Evolutionary conservation across 805 yeast species (phyloP), one percentile per base, ranked within the genome.

Genomic region (Cyberlindnera xishuangbannaensis): DNA sequence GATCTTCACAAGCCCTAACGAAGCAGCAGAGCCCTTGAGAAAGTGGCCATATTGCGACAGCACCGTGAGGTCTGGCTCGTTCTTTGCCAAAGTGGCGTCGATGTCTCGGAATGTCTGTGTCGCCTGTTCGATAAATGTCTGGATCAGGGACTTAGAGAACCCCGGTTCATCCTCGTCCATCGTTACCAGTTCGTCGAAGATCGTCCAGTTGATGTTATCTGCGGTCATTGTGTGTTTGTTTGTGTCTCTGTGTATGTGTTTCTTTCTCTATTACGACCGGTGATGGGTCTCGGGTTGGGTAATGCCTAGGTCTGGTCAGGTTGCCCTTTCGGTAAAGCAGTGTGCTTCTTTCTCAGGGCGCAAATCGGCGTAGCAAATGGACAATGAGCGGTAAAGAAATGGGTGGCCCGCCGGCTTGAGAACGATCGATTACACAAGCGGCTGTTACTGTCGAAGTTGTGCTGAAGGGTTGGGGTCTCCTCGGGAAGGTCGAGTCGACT

Each of bases 151-250:
- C 48, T 76, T 67, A 21, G 90, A 79, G 64, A 92, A 92, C 7
- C 86, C 95, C 39, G 88, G 92, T 53, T 83, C 95, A 50, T 90
- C 97, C 52, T 90, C 96, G 59, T 92, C 98, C 97, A 92, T 88
- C 33, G 84, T 78, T 31, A 88, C 72, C 37, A 92, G 69, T 63
- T 92, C 97, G 36, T 79, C 76, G 55, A 92, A 81, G 18, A 87
- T 90, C 27, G 73, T 64, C 95, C 95, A 86, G 56, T 87, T 88
- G 40, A 92, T 79, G 43, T 84, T 65, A 25, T 84, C 94, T 8
- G 76, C 36, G 49, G 44, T 48, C 2, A 18, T 31, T n/a, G n/a
- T n/a, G n/a, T 25, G 13, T 14, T 26, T 27, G 25, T 25, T 5
- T 14, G 33, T 24, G 15, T 13, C 17, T 13, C 13, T 21, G 19